These are phyloP conservation scores for Urtica urens DNA, from an alignment of 306 rosid species.

Conservation along the genomic window DNA sequence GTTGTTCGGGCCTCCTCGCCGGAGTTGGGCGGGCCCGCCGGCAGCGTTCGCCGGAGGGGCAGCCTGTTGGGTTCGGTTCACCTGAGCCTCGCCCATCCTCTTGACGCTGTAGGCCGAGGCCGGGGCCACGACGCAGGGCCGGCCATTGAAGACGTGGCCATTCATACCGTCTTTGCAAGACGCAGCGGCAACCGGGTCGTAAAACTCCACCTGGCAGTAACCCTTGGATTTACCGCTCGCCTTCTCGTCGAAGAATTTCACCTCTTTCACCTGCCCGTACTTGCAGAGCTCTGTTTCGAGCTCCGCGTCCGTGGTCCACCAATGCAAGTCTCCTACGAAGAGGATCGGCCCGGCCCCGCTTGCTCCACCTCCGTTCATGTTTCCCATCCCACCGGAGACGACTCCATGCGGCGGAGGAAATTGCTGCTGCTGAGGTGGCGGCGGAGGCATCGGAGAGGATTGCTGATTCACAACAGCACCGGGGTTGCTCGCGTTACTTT, in stretches of 20 bases:
- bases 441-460: slow-evolving; percentile 9
- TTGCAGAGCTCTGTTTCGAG: slow-evolving; percentile 67
- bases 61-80: slow-evolving; percentile 59
- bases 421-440: slow-evolving; percentile 15
- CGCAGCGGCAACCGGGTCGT: slow-evolving; percentile 51
- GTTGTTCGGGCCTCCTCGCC: slow-evolving; percentile 72
- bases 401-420: slow-evolving; percentile 20
- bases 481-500: slow-evolving; percentile 42
- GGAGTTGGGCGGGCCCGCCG: slow-evolving; percentile 34
- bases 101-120: slow-evolving; percentile 78
- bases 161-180: slow-evolving; percentile 90
- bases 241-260: slow-evolving; percentile 91
- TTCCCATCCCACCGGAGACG: slow-evolving; percentile 25
- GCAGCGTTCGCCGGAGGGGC: slow-evolving; percentile 29
- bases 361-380: slow-evolving; percentile 31
- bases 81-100: slow-evolving; percentile 96
- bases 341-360: slow-evolving; percentile 53
- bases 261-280: slow-evolving; percentile 87
- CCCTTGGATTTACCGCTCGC: slow-evolving; percentile 98
- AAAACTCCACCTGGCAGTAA: slow-evolving; percentile 93
- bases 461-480: slow-evolving; percentile 37
- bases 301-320: slow-evolving; percentile 99
- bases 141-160: slow-evolving; percentile 71
- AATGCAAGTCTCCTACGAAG: slow-evolving; percentile 95
- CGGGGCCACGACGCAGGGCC: slow-evolving; percentile 80